Evolutionary conservation across 768 basidiomycete species (phyloP).

Genomic region (Mycena albidolilacea): DNA sequence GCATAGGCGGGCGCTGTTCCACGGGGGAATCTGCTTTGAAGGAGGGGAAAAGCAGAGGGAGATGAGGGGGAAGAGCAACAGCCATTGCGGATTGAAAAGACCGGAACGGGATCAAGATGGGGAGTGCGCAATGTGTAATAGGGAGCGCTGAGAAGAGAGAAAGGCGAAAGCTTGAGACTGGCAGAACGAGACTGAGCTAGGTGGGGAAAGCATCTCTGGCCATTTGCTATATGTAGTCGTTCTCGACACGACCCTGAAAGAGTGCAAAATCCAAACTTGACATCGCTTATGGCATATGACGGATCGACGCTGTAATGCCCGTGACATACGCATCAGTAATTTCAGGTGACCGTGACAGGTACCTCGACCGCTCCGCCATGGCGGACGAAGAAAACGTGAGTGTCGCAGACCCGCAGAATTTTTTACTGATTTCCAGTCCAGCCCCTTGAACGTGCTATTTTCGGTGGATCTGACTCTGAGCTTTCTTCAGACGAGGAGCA

Average conservation of each 20-base stretch:
- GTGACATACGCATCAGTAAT: neutral
- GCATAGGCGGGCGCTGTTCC: constrained; percentile 11
- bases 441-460: constrained; percentile 80
- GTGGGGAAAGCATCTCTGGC: constrained; percentile 8
- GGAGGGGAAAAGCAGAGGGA: neutral
- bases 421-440: constrained; percentile 23
- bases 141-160: constrained; percentile 19
- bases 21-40: neutral
- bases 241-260: neutral
- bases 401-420: neutral
- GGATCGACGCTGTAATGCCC: neutral
- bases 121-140: constrained; percentile 28
- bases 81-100: constrained; percentile 21
- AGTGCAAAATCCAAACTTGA: too few species aligned
- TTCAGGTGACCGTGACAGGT: neutral
- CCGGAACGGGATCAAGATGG: constrained; percentile 7
- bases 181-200: constrained; percentile 22
- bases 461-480: constrained; percentile 89
- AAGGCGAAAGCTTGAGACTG: constrained; percentile 26
- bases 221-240: neutral
- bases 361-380: constrained; percentile 18
- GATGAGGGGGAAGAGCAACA: constrained; percentile 25
- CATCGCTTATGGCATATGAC: neutral
- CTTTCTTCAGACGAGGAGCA: constrained; percentile 84
- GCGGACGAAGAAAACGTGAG: constrained; percentile 44